Conservation (phyloP, 441 rosid genomes). For the Croton setiger region DNA sequence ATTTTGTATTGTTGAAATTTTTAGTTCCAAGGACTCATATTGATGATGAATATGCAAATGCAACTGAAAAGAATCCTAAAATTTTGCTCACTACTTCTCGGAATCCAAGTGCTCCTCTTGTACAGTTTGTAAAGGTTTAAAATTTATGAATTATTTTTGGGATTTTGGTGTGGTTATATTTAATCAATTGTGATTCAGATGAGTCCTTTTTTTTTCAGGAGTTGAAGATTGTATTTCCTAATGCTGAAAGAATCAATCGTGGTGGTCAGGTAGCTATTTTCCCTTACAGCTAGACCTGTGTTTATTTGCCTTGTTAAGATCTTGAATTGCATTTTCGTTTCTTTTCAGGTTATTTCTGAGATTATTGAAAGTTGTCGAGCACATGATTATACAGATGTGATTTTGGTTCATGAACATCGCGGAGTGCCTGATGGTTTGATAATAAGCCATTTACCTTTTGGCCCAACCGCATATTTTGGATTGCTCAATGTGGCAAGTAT, state of each 20-base stretch:
- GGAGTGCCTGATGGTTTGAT: slow-evolving; percentile 89
- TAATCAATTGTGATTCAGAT: background rate
- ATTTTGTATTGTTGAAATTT: slow-evolving; percentile 18
- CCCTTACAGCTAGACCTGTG: background rate
- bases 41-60: slow-evolving; percentile 90
- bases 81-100: slow-evolving; percentile 83
- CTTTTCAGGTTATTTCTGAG: slow-evolving; percentile 77
- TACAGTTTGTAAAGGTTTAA: slow-evolving; percentile 69
- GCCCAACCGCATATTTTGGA: slow-evolving; percentile 92
- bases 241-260: slow-evolving; percentile 74
- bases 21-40: slow-evolving; percentile 73
- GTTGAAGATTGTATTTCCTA: slow-evolving; percentile 80
- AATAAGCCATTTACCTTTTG: slow-evolving; percentile 86
- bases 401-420: slow-evolving; percentile 89
- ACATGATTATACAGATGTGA: slow-evolving; percentile 87
- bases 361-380: slow-evolving; percentile 83
- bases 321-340: slow-evolving; percentile 2
- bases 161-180: background rate
- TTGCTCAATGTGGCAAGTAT: slow-evolving; percentile 82
- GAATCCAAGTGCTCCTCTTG: slow-evolving; percentile 83
- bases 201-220: slow-evolving; percentile 42
- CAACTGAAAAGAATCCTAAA: slow-evolving; percentile 65
- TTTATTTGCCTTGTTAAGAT: background rate
- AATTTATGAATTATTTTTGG: background rate
- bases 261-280: slow-evolving; percentile 68